These are phyloP conservation scores for Cucurbita argyrosperma DNA, from an alignment of 306 rosid species.

Conservation along the genomic window DNA sequence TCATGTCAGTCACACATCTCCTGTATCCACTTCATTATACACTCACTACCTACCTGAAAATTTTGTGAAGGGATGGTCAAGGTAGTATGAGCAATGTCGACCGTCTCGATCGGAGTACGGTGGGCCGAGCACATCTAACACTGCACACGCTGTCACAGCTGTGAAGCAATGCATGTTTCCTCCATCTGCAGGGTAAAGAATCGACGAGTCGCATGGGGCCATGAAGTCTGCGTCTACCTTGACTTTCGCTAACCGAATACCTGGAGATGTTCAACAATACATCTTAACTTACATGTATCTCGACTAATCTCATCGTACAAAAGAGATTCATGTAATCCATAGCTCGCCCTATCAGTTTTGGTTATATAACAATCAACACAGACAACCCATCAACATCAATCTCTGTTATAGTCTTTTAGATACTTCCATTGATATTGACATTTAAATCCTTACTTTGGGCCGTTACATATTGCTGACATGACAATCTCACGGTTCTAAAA, in stretches of 20 bases:
- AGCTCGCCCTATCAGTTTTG: neutral
- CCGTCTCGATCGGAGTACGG: slow-evolving; percentile 72
- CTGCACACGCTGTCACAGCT: slow-evolving; percentile 83
- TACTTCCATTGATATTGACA: neutral
- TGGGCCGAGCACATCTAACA: slow-evolving; percentile 94
- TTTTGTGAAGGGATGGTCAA: slow-evolving; percentile 32
- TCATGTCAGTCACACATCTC: neutral
- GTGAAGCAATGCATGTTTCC: slow-evolving; percentile 95
- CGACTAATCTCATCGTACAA: no score
- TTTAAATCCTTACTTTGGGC: no score
- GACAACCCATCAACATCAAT: neutral
- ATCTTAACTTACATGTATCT: no score
- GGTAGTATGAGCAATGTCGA: slow-evolving; percentile 78
- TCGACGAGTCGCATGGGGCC: slow-evolving; percentile 64
- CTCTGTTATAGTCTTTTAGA: neutral
- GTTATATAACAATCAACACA: neutral
- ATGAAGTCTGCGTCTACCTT: slow-evolving; percentile 59
- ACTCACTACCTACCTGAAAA: slow-evolving; percentile 36
- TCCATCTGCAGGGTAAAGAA: slow-evolving; percentile 81
- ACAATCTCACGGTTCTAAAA: no score
- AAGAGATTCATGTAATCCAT: no score
- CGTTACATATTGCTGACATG: no score
- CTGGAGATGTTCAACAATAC: slow-evolving; percentile 7
- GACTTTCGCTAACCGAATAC: slow-evolving; percentile 49
- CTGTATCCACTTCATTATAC: neutral